Evolutionary conservation across 208 protist species (phyloP).

Genomic region (Naegleria lovaniensis): DNA sequence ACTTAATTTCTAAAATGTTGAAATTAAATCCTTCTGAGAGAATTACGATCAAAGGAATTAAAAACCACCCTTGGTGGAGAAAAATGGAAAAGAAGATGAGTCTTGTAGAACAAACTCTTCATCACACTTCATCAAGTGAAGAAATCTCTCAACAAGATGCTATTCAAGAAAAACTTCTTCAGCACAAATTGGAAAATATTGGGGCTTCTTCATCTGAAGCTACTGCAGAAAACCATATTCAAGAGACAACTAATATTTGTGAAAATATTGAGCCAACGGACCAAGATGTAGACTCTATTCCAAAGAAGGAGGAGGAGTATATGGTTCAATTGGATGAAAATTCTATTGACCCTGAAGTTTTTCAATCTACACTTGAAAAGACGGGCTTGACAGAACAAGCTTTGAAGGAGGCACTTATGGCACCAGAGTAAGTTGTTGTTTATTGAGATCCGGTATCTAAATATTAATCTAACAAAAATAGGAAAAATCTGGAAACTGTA

Average conservation of each 20-base stretch:
- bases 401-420: not conserved
- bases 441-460: too few species aligned
- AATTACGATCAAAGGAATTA: slow-evolving; percentile 55
- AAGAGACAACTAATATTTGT: not conserved
- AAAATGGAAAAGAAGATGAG: not conserved
- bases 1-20: slow-evolving; percentile 61
- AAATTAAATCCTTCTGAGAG: slow-evolving; percentile 50
- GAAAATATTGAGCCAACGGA: not conserved
- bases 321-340: not conserved
- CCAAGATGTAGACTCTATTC: not conserved
- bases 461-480: not conserved
- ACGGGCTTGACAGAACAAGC: too few species aligned
- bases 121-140: not conserved
- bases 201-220: not conserved
- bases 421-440: not conserved
- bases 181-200: not conserved
- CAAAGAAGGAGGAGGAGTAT: not conserved
- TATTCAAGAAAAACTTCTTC: not conserved
- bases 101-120: not conserved
- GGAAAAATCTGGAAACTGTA: slow-evolving; percentile 16
- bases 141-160: not conserved
- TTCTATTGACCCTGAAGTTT: not conserved
- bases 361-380: not conserved
- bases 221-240: not conserved
- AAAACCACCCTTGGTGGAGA: slow-evolving; percentile 54